These are phyloP conservation scores for Fomitopsis pulvina DNA, from an alignment of 768 basidiomycete species.

Conservation along the genomic window DNA sequence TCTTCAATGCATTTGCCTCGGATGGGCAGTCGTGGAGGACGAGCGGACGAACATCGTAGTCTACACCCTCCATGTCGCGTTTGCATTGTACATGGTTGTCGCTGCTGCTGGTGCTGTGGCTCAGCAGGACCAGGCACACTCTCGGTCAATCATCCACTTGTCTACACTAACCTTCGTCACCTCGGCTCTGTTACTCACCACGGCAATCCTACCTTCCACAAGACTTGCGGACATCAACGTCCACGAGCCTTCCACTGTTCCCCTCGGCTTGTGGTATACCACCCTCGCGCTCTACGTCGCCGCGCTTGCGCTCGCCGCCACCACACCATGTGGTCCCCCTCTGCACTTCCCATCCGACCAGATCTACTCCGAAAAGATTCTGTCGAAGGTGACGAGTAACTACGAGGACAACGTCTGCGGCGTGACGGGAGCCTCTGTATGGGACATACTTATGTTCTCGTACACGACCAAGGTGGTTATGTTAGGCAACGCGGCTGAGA, in stretches of 20 bases:
- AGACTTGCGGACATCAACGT: slow-evolving; percentile 27
- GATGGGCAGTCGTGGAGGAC: slow-evolving; percentile 39
- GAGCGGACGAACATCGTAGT: slow-evolving; percentile 26
- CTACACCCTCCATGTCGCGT: slow-evolving; percentile 40
- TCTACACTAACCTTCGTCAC: slow-evolving; percentile 47
- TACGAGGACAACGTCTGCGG: slow-evolving; percentile 75
- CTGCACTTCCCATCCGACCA: slow-evolving; percentile 67
- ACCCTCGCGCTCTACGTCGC: slow-evolving; percentile 44
- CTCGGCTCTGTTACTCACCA: slow-evolving; percentile 34
- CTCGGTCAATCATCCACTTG: slow-evolving; percentile 47
- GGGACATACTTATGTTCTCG: slow-evolving; percentile 68
- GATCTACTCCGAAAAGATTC: slow-evolving; percentile 70
- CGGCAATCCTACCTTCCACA: slow-evolving; percentile 51
- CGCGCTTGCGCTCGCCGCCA: slow-evolving; percentile 35
- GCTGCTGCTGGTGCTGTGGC: slow-evolving; percentile 46
- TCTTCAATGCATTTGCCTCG: slow-evolving; percentile 48
- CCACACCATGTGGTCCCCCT: slow-evolving; percentile 65
- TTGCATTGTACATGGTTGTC: slow-evolving; percentile 53
- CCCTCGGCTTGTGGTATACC: slow-evolving; percentile 42
- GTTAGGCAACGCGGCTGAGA: slow-evolving; percentile 68
- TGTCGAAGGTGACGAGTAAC: slow-evolving; percentile 51
- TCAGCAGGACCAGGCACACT: slow-evolving; percentile 34
- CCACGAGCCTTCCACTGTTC: slow-evolving; percentile 17
- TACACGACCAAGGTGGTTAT: slow-evolving; percentile 85
- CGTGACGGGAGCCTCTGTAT: slow-evolving; percentile 48